Base-by-base conservation (phyloP, 495 filamentous ascomycete genomes). In the Penicillium daleae region DNA sequence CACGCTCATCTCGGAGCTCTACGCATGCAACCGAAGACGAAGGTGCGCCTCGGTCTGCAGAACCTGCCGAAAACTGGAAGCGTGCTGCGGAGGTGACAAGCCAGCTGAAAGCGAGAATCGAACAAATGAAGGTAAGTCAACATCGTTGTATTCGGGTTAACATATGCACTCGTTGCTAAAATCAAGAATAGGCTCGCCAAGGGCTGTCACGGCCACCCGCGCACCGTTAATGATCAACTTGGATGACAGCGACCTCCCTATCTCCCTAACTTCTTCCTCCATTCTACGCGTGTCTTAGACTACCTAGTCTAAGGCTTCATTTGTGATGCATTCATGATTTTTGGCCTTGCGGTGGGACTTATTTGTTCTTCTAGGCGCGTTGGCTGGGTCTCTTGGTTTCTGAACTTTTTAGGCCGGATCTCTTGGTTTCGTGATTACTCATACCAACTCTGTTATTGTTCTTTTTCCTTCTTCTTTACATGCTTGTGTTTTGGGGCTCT, bases 21-120 rank as follows among this genome's bases (percentile, higher is more conserved):
- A 58, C 71, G 40, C 74, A 73, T 49, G 64, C 62, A 29, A 71
- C 73, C 22, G 75, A 76, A 13, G 79, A 81, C 15, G 79, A 82
- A 7, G 71, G 72, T 15, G 69, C 67, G 27, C 50, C 71, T 15
- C 63, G 74, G 39, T 67, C 71, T 53, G 66, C 76, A 15, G 85
- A 87, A 48, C 89, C 87, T 13, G 89, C 92, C 49, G 95, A 97
- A 77, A 97, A 92, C 72, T 99, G 95, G 93, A 96, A 93, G 80
- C 80, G 96, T 66, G 96, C 96, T 31, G 95, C 95, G n/a, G 96
- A 99, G 80, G 96, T 99, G 12, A 99, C 96, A 42, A 97, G 91
- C 74, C 92, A 95, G 75, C 77, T 99, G 69, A 99, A 98, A 81
- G 90, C 93, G 46, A 85, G 94, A 75, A 99, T 99, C 74, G 96